Base-by-base conservation (phyloP, 306 rosid species). In the Benincasa hispida region DNA sequence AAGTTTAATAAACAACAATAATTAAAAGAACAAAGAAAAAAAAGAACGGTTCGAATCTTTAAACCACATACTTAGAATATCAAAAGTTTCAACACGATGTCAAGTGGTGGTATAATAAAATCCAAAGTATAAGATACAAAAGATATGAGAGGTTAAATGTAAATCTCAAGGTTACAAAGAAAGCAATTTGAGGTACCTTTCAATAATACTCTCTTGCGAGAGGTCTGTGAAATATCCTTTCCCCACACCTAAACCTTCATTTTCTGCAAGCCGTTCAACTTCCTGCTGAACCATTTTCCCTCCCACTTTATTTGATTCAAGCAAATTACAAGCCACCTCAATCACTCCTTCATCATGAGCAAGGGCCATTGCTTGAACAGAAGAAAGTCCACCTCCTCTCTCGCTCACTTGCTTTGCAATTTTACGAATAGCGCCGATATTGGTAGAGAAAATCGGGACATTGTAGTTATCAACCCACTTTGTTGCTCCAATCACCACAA, bases 361-460 rank as follows among this genome's bases (percentile, higher is more conserved):
- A n/a, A 85, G 85, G 17, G 98, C 97, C 94, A 91, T 91, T 51
- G 98, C 96, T 84, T 94, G 98, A 48, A 90, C 95, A 6, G 91
- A 85, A 51, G 91, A 80, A 74, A 94, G 88, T 30, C 87, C 91
- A 10, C 86, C 88, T 39, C 88, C 88, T 77, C 87, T 70, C 65
- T 84, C 87, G 34, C 88, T 81, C 4, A 87, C 77, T 10, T 58
- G 79, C 76, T 77, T 87, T 0, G 91, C 88, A 60, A 87, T 86
- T 77, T 87, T 85, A 8, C 88, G 86, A 75, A 80, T 86, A 12
- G 75, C 84, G 4, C 76, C 56, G 0, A 91, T 82, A 72, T 91
- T 85, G 21, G 90, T 77, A 66, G 96, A 83, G 62, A 85, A 58
- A 75, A 91, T 78, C 2, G 98, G 96, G 61, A 93, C 80, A 53